Conservation (phyloP, 768 basidiomycete species). For the Gelatoporia subvermispora region DNA sequence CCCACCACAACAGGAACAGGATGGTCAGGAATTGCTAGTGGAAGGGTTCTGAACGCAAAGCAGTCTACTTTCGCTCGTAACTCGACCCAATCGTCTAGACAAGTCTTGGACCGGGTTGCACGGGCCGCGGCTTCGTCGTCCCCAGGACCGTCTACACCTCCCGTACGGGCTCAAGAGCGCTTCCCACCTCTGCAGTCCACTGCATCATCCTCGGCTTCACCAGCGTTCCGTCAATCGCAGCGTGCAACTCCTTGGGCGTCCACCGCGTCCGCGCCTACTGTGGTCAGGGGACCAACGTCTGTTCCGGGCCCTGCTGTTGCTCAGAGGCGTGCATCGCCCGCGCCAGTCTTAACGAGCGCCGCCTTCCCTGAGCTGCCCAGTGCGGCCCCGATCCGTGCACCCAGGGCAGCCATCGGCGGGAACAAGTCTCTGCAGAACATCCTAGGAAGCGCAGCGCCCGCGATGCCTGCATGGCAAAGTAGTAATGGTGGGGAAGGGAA, state of each 20-base stretch:
- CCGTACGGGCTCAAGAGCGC: conserved; percentile 20
- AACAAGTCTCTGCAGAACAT: conserved; percentile 68
- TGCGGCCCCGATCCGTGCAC: conserved; percentile 29
- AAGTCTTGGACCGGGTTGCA: conserved; percentile 85
- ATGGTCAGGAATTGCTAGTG: conserved; percentile 77
- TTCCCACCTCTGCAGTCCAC: conserved; percentile 27
- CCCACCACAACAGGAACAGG: conserved; percentile 55
- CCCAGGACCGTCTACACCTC: conserved; percentile 26
- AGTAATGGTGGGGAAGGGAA: conserved; percentile 3
- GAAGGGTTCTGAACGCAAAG: conserved; percentile 81
- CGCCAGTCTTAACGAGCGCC: conserved; percentile 43
- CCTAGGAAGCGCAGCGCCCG: conserved; percentile 41
- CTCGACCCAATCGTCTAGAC: conserved; percentile 52
- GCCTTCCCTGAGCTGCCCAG: conserved; percentile 72
- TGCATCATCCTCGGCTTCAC: conserved; percentile 1
- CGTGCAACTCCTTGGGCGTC: conserved; percentile 56
- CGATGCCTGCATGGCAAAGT: conserved; percentile 28
- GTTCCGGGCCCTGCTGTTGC: conserved; percentile 19
- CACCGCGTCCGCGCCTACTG: conserved; percentile 15
- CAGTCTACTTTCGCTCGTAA: conserved; percentile 60
- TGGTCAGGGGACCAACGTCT: conserved; percentile 23
- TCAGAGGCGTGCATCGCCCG: conserved; percentile 21
- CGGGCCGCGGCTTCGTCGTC: conserved; percentile 58
- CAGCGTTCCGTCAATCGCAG: conserved; percentile 37
- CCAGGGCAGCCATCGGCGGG: conserved; percentile 48